Evolutionary conservation across 768 basidiomycete species (phyloP).

Genomic region (Mycena rosella): DNA sequence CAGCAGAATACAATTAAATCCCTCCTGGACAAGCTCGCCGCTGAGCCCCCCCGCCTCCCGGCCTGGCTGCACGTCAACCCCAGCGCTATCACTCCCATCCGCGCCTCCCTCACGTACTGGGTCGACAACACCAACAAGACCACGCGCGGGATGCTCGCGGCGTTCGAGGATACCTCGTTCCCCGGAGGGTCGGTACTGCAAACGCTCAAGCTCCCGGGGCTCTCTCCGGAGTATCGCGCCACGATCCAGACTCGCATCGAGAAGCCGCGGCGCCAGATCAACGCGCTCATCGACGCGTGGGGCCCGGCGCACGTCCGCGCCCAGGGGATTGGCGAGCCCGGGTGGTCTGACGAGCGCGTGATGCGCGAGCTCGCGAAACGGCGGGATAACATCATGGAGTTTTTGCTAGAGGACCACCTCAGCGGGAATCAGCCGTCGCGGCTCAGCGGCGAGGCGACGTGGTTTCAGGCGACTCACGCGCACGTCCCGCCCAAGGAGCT

Average conservation of each 20-base stretch:
- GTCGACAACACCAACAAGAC: conserved; percentile 27
- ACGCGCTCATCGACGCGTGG: background rate
- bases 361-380: conserved; percentile 10
- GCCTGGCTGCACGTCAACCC: conserved; percentile 40
- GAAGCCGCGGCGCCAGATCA: conserved; percentile 3
- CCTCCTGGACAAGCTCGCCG: conserved; percentile 25
- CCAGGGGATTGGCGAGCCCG: background rate
- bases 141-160: conserved; percentile 26
- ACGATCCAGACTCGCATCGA: conserved; percentile 6
- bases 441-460: conserved; percentile 37
- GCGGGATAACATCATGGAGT: conserved; percentile 23
- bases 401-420: conserved; percentile 30
- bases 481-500: conserved; percentile 43
- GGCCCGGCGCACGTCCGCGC: conserved; percentile 11
- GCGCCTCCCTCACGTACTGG: conserved; percentile 39
- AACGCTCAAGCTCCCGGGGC: conserved; percentile 16
- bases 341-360: conserved; percentile 7
- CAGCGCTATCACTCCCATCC: conserved; percentile 32
- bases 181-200: background rate
- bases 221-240: conserved; percentile 14
- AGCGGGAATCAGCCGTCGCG: conserved; percentile 29
- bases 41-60: conserved; percentile 33
- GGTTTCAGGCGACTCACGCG: conserved; percentile 39
- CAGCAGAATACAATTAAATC: conserved; percentile 32
- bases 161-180: background rate